Evolutionary conservation across 345 rosid species (phyloP).

Genomic region (Fremontodendron californicum): DNA sequence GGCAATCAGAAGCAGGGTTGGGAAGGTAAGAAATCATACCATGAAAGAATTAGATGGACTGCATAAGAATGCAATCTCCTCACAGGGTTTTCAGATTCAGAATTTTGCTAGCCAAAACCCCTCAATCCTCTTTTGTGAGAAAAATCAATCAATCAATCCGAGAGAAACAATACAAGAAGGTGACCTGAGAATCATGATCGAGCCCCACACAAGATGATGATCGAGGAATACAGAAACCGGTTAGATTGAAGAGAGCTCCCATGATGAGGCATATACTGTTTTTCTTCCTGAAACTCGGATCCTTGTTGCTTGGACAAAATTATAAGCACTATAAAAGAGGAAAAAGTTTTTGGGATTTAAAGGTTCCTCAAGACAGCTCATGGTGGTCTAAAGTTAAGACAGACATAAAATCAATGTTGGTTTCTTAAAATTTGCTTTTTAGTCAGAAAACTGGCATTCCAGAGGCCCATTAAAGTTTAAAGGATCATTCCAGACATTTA

Average conservation of each 20-base stretch:
- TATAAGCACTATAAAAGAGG: not conserved
- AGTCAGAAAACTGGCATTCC: not conserved
- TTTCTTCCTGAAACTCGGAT: not conserved
- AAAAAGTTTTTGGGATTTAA: not conserved
- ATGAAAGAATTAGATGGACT: not conserved
- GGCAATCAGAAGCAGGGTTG: not conserved
- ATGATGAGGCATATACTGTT: not conserved
- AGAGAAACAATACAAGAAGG: not conserved
- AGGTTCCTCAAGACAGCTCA: no score
- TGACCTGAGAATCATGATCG: not conserved
- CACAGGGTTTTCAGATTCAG: not conserved
- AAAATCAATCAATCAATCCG: not conserved
- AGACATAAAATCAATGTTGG: not conserved
- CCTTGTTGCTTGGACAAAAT: not conserved
- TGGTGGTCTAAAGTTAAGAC: not conserved
- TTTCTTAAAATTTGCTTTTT: not conserved
- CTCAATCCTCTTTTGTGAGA: not conserved
- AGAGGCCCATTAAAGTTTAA: not conserved
- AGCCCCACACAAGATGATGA: not conserved
- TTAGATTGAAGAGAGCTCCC: not conserved
- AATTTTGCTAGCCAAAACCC: not conserved
- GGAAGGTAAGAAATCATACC: not conserved
- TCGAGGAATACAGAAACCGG: not conserved
- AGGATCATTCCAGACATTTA: not conserved
- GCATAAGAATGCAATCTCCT: not conserved